These are phyloP conservation scores for Pittosporum tobira DNA, from an alignment of 129 eudicot genomes.

Conservation along the genomic window DNA sequence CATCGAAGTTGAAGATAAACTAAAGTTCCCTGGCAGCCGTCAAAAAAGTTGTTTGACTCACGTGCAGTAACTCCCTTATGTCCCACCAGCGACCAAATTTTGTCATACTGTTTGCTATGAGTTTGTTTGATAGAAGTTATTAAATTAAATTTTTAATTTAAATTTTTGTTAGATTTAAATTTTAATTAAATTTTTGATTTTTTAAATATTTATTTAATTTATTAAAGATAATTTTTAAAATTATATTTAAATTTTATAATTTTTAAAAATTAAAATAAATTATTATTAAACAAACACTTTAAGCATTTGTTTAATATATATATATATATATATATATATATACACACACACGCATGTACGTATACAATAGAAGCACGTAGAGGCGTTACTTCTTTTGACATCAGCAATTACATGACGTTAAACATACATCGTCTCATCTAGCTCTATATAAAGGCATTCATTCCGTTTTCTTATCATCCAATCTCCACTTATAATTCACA, in stretches of 20 bases:
- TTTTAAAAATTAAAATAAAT: neutral
- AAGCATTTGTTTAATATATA: neutral
- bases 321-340: conserved; percentile 1
- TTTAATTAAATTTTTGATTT: too few relatives aligned
- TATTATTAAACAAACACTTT: neutral
- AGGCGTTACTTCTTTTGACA: too few relatives aligned
- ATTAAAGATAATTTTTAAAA: too few relatives aligned
- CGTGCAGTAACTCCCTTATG: conserved; percentile 6
- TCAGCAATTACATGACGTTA: conserved; percentile 4
- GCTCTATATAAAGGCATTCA: too few relatives aligned
- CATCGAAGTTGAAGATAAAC: neutral
- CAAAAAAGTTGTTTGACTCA: conserved; percentile 16
- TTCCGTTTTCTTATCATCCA: neutral
- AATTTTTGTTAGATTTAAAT: too few relatives aligned
- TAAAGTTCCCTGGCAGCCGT: neutral
- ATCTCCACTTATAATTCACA: neutral
- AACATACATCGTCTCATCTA: too few relatives aligned
- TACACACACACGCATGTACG: neutral
- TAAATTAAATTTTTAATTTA: too few relatives aligned
- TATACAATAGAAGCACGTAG: too few relatives aligned
- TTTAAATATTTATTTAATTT: too few relatives aligned
- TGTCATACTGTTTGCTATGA: neutral
- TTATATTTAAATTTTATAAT: too few relatives aligned
- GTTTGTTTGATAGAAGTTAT: too few relatives aligned
- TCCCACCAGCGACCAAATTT: neutral